Conservation (phyloP, 352 stramenopile genomes). For the Globisporangium megalacanthum region DNA sequence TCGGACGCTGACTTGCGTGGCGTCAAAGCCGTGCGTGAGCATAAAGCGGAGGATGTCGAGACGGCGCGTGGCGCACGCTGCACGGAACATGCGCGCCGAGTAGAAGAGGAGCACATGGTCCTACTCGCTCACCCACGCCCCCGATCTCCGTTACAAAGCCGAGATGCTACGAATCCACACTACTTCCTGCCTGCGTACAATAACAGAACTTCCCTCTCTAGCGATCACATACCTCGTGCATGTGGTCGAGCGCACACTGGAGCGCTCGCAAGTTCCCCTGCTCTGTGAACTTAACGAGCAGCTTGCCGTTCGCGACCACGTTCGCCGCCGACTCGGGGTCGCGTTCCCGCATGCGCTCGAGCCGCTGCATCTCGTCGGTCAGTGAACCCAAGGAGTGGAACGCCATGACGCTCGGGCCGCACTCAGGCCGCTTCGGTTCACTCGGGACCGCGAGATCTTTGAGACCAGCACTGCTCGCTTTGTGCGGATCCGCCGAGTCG, state of each 20-base stretch:
- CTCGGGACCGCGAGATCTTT: too few relatives aligned
- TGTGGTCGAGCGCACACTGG: slow-evolving; percentile 35
- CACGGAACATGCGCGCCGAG: slow-evolving; percentile 59
- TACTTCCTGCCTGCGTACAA: too few relatives aligned
- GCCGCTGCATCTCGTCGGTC: slow-evolving; percentile 52
- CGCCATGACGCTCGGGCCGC: slow-evolving; percentile 18
- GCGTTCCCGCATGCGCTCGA: slow-evolving; percentile 34
- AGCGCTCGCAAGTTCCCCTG: slow-evolving; percentile 47
- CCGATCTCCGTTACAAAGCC: too few relatives aligned
- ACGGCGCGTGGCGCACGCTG: slow-evolving; percentile 32
- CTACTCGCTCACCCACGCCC: slow-evolving; percentile 7
- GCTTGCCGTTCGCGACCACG: slow-evolving; percentile 56
- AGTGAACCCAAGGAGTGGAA: slow-evolving; percentile 35
- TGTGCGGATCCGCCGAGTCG: background rate
- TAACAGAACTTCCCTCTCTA: background rate
- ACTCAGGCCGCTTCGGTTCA: too few relatives aligned
- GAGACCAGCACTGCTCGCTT: too few relatives aligned
- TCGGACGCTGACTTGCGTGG: slow-evolving; percentile 44
- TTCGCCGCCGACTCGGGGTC: slow-evolving; percentile 51
- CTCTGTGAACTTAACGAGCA: slow-evolving; percentile 43
- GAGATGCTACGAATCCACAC: too few relatives aligned
- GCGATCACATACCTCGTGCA: slow-evolving; percentile 28
- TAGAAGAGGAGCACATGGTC: slow-evolving; percentile 58
- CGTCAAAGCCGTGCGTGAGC: slow-evolving; percentile 59
- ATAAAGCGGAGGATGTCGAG: slow-evolving; percentile 63